Percentiles rank a stretch among this genome's conserved stretches.
Conservation (phyloP, 352 stramenopile species). For the Thalassiosira oceanica region DNA sequence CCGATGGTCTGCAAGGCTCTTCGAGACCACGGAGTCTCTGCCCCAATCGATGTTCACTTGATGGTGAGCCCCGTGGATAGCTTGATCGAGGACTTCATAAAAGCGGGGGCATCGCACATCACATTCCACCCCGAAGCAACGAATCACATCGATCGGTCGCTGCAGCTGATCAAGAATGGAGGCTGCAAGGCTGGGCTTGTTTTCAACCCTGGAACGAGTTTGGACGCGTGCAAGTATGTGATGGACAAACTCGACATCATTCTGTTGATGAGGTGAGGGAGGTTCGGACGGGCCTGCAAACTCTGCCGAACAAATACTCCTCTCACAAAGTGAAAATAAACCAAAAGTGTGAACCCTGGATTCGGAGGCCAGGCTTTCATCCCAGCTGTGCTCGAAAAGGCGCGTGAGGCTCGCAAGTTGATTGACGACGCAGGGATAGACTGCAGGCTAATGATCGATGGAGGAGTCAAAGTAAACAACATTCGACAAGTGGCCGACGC, state of each 20-base stretch:
- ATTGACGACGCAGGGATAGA: slow-evolving; percentile 80
- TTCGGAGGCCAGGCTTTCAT: slow-evolving; percentile 83
- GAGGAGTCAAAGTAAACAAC: slow-evolving; percentile 66
- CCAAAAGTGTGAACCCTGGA: slow-evolving; percentile 81
- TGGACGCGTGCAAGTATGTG: slow-evolving; percentile 77
- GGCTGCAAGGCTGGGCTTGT: slow-evolving; percentile 79
- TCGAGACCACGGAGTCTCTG: slow-evolving; percentile 72
- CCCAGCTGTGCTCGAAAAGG: slow-evolving; percentile 72
- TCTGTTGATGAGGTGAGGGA: slow-evolving; percentile 82
- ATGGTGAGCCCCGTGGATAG: slow-evolving; percentile 79
- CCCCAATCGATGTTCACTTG: slow-evolving; percentile 82
- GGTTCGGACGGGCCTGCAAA: too few species aligned
- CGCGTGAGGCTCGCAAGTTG: slow-evolving; percentile 75
- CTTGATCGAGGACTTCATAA: slow-evolving; percentile 77
- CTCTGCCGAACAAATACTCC: too few species aligned
- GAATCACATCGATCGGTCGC: slow-evolving; percentile 76
- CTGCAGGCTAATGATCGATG: slow-evolving; percentile 77
- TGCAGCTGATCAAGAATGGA: slow-evolving; percentile 71
- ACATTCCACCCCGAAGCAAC: slow-evolving; percentile 82
- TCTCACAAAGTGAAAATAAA: too few species aligned
- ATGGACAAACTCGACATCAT: slow-evolving; percentile 83
- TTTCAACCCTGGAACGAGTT: slow-evolving; percentile 80
- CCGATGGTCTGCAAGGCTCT: slow-evolving; percentile 81
- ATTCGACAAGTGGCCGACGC: slow-evolving; percentile 78
- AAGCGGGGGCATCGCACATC: slow-evolving; percentile 74